Evolutionary conservation across 306 rosid species (phyloP), one percentile per base, ranked within the genome.

Genomic region (Fragaria vesca): DNA sequence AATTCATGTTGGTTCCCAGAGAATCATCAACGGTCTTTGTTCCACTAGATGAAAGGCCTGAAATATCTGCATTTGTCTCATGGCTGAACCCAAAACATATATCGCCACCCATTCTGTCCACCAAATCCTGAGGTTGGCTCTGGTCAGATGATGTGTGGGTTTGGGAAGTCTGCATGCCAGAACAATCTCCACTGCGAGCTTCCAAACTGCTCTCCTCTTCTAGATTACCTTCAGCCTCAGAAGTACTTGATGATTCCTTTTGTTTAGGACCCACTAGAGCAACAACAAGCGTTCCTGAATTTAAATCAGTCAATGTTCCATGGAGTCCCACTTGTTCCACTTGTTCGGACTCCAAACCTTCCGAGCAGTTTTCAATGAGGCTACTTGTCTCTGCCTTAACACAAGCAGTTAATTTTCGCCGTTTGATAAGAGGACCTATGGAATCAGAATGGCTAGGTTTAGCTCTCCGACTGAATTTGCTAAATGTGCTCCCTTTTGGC

Each of bases 401-500:
- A 79, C 90, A 89, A 72, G 90, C 88, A 77, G 88, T 78, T 70
- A 93, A 74, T 79, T 87, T 91, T 75, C 88, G 75, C 61, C 88
- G 86, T 85, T 91, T 93, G 52, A 80, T 69, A 69, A 86, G 82
- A 80, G 86, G 87, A 80, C 77, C 86, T 61, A 46, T 78, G 76
- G 71, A 79, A 79, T 85, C 86, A 57, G 89, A 85, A 74, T 86
- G 87, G 43, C 77, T 78, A 52, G 87, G 73, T 82, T 90, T 85
- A 69, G 75, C 79, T 75, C 83, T 86, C 75, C 75, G 85, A 72
- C 76, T 84, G 70, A 84, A 85, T 70, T 85, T 84, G 51, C 75
- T 85, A 75, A 79, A 73, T 74, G 80, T 51, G 36, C 79, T 81
- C 74, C 34, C 83, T 72, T 87, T 83, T 18, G 26, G 76, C 66